Evolutionary conservation across 2,329 filamentous ascomycete genomes (phyloP).

Genomic region (Aspergillus nomiae): DNA sequence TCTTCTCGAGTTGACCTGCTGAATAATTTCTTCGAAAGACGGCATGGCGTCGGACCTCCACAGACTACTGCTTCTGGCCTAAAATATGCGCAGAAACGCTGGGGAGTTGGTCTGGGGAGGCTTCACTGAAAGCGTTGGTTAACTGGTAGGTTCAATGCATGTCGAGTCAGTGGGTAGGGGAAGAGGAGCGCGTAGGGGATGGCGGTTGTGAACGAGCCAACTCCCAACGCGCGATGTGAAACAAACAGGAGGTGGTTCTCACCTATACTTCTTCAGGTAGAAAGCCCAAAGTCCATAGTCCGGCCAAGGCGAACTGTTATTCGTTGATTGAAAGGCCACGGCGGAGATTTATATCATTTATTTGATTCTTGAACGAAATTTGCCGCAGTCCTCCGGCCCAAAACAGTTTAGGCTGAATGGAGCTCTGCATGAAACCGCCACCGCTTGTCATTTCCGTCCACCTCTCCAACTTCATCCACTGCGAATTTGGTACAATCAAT

Average conservation of each 20-base stretch:
- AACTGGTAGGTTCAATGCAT: neutral
- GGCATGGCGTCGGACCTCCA: constrained; percentile 25
- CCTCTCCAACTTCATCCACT: neutral
- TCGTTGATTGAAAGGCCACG: neutral
- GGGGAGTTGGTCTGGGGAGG: constrained; percentile 8
- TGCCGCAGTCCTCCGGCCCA: constrained; percentile 32
- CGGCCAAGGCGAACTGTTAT: constrained; percentile 5
- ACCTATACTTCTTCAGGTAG: constrained; percentile 21
- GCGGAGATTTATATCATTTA: neutral
- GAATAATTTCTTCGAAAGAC: constrained; percentile 26
- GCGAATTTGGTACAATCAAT: neutral
- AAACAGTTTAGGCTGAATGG: constrained; percentile 4
- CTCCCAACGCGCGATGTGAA: constrained; percentile 8
- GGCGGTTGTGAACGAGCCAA: neutral
- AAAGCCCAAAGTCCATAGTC: constrained; percentile 18
- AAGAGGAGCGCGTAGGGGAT: neutral
- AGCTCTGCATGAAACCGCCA: neutral
- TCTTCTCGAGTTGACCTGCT: constrained; percentile 28
- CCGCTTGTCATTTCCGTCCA: neutral
- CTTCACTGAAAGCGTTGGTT: neutral
- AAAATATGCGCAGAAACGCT: constrained; percentile 12
- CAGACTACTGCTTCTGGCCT: neutral
- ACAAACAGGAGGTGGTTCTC: constrained; percentile 16
- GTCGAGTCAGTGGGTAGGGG: neutral
- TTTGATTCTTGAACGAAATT: constrained; percentile 13